Evolutionary conservation across 495 filamentous ascomycete genomes (phyloP).

Genomic region (Tuber borchii): DNA sequence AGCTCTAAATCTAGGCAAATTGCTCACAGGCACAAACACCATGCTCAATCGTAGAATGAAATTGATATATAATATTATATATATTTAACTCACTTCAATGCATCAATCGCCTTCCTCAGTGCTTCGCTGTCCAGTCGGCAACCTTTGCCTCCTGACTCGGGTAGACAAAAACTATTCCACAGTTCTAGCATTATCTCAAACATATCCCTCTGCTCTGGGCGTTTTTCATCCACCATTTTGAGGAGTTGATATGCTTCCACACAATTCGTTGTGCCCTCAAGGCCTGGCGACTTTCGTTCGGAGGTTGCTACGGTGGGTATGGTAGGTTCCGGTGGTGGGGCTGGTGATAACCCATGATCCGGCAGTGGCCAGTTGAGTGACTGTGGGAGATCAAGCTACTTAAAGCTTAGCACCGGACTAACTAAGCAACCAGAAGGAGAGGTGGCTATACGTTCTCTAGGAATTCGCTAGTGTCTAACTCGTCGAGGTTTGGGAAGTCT

Average conservation of each 20-base stretch:
- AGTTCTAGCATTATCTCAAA: conserved; percentile 28
- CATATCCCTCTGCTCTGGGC: conserved; percentile 26
- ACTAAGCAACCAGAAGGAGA: background rate
- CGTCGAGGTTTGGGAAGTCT: background rate
- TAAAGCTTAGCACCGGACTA: background rate
- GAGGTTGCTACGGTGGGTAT: background rate
- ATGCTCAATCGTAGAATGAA: background rate
- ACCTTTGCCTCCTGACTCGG: conserved; percentile 8
- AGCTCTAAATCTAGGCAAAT: background rate
- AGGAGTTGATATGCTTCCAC: conserved; percentile 24
- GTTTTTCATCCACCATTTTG: conserved; percentile 17
- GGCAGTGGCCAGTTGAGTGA: background rate
- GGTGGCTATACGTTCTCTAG: background rate
- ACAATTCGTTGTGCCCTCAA: conserved; percentile 13
- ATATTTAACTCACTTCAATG: conserved; percentile 9
- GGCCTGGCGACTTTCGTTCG: background rate
- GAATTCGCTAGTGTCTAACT: conserved; percentile 1
- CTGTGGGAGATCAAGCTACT: background rate
- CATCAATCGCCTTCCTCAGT: conserved; percentile 21
- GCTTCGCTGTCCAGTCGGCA: conserved; percentile 27
- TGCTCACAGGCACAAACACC: background rate
- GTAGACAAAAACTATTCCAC: conserved; percentile 27
- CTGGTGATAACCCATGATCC: background rate
- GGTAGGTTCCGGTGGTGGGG: background rate
- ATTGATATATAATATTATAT: background rate